Percentiles rank a stretch among this genome's conserved stretches.
These are phyloP conservation scores for Gynochthodes officinalis DNA, from an alignment of 257 asterid species.

Conservation along the genomic window DNA sequence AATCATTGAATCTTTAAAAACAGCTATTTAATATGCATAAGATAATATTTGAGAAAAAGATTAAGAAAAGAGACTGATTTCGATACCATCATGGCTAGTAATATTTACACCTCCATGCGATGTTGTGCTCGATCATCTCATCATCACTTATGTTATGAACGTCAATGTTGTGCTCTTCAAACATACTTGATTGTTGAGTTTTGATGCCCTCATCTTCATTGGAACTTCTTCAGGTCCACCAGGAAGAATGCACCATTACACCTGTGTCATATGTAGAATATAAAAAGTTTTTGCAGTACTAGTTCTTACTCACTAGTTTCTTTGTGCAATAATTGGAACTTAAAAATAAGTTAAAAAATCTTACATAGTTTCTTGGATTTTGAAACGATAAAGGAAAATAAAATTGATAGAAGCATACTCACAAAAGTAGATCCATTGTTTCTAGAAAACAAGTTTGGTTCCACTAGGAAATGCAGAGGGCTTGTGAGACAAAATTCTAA, in stretches of 20 bases:
- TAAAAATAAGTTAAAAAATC: not conserved
- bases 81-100: constrained; percentile 13
- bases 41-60: not conserved
- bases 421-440: constrained; percentile 34
- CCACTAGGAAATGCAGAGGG: constrained; percentile 50
- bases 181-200: constrained; percentile 7
- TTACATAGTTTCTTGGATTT: not conserved
- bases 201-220: not conserved
- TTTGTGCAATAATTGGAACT: too few species aligned
- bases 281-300: not conserved
- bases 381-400: not conserved
- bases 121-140: not conserved
- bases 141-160: constrained; percentile 24
- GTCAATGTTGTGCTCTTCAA: constrained; percentile 5
- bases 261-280: constrained; percentile 12
- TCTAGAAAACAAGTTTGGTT: constrained; percentile 23
- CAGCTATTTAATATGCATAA: not conserved
- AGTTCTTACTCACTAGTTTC: not conserved
- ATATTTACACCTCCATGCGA: not conserved
- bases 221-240: constrained; percentile 10
- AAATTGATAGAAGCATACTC: constrained; percentile 14
- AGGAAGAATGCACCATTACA: constrained; percentile 28
- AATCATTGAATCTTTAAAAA: not conserved
- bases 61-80: not conserved
- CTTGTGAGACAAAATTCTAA: constrained; percentile 37